phyloP scores from a whole-genome alignment of 1,284 basidiomycete genomes.

The Prillingera fragicola region DNA sequence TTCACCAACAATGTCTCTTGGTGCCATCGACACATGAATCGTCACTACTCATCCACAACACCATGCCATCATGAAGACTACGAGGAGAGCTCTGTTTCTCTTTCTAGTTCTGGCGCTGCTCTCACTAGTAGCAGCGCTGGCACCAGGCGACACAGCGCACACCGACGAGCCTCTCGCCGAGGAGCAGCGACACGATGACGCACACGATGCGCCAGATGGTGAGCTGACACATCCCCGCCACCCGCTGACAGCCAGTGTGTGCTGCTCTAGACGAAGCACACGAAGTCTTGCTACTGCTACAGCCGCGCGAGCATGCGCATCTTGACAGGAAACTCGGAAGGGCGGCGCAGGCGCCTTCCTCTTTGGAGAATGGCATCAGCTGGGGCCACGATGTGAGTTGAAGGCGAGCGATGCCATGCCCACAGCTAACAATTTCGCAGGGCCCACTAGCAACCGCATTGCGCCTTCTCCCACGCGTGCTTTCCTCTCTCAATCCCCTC shows the following conservation, averaged over 20 bases:
- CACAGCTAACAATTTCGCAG: conserved; percentile 12
- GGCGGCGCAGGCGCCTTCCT: conserved; percentile 16
- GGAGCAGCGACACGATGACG: no score
- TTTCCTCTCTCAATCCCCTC: conserved; percentile 34
- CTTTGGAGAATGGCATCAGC: conserved; percentile 36
- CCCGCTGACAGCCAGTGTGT: conserved; percentile 1
- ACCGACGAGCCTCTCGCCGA: background rate
- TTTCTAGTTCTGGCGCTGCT: no score
- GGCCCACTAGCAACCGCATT: conserved; percentile 39
- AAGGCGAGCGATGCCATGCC: background rate
- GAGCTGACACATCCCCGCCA: no score
- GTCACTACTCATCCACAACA: no score
- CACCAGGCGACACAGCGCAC: background rate
- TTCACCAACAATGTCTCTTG: no score
- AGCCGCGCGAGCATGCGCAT: conserved; percentile 24
- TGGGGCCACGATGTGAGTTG: conserved; percentile 32
- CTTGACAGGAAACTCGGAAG: conserved; percentile 24
- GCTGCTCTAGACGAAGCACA: background rate
- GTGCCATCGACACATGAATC: no score
- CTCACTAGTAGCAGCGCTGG: no score
- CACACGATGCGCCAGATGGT: background rate
- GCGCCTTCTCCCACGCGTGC: conserved; percentile 29
- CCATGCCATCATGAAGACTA: no score
- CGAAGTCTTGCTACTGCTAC: conserved; percentile 22
- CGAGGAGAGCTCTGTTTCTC: no score